A percentile compares a stretch with the other conserved stretches of the same genome.
Evolutionary conservation across 1,284 basidiomycete genomes (phyloP).

Genomic region (Neotropicomus parvogracilis): DNA sequence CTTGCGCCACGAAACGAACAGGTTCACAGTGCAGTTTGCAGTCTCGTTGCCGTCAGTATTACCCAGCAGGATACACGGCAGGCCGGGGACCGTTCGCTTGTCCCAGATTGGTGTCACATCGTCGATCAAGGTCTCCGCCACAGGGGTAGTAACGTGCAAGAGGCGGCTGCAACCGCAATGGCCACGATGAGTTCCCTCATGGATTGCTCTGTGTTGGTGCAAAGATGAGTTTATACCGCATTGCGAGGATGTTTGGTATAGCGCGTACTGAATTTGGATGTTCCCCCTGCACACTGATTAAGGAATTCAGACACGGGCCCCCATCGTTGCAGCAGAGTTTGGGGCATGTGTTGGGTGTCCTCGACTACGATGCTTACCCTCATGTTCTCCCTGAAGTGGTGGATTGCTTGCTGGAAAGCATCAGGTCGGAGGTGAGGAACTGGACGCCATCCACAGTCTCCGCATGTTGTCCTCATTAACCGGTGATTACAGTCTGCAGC

Average conservation of each 20-base stretch:
- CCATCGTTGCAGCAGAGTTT: slow-evolving; percentile 72
- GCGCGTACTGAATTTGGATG: slow-evolving; percentile 22
- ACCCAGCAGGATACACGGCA: slow-evolving; percentile 51
- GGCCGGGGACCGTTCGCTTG: slow-evolving; percentile 37
- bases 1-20: slow-evolving; percentile 71
- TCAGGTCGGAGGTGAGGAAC: slow-evolving; percentile 50
- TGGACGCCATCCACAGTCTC: slow-evolving; percentile 19
- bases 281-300: slow-evolving; percentile 52
- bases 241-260: slow-evolving; percentile 7
- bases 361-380: slow-evolving; percentile 60
- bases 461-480: slow-evolving; percentile 22
- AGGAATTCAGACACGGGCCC: slow-evolving; percentile 56
- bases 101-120: slow-evolving; percentile 63
- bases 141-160: slow-evolving; percentile 64
- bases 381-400: slow-evolving; percentile 52
- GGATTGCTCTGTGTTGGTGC: slow-evolving; percentile 59
- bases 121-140: slow-evolving; percentile 75
- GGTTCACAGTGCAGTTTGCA: slow-evolving; percentile 71
- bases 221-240: slow-evolving; percentile 55
- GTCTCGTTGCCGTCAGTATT: slow-evolving; percentile 65
- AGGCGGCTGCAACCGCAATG: slow-evolving; percentile 67
- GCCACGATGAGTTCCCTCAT: slow-evolving; percentile 61
- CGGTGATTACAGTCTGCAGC: slow-evolving; percentile 40
- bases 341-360: slow-evolving; percentile 68
- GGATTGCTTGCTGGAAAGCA: slow-evolving; percentile 56